phyloP scores from a whole-genome alignment of 177 flowering plant genomes.

The Vitis hybrid region DNA sequence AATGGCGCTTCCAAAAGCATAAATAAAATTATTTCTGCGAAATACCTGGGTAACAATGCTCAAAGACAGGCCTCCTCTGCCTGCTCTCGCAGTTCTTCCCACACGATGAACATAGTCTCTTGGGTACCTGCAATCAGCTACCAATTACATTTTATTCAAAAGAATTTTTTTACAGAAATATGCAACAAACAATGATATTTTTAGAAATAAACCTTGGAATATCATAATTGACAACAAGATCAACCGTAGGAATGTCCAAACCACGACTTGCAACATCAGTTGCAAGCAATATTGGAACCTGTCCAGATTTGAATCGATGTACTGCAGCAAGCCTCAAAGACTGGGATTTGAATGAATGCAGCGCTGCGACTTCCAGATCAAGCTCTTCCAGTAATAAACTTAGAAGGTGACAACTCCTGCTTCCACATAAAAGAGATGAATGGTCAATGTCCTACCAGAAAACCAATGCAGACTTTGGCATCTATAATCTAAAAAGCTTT shows the following conservation, averaged over 20 bases:
- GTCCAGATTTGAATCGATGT: slow-evolving; percentile 81
- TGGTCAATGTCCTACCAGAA: background rate
- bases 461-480: background rate
- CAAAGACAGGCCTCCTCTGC: slow-evolving; percentile 84
- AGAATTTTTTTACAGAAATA: background rate
- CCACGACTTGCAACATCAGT: slow-evolving; percentile 98
- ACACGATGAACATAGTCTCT: slow-evolving; percentile 92
- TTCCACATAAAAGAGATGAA: slow-evolving; percentile 12
- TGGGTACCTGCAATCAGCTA: slow-evolving; percentile 48
- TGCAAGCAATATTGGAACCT: slow-evolving; percentile 71
- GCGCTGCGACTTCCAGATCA: slow-evolving; percentile 53
- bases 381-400: slow-evolving; percentile 82
- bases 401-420: slow-evolving; percentile 79
- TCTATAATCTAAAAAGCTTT: background rate
- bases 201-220: slow-evolving; percentile 68
- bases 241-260: slow-evolving; percentile 95
- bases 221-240: slow-evolving; percentile 90
- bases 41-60: slow-evolving; percentile 78
- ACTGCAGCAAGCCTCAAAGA: slow-evolving; percentile 78
- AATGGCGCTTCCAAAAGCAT: no score
- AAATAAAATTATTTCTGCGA: background rate
- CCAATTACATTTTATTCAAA: background rate
- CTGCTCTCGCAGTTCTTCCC: slow-evolving; percentile 98
- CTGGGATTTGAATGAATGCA: slow-evolving; percentile 85
- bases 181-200: background rate